phyloP scores from a whole-genome alignment of 1,284 basidiomycete genomes.

The Pterulicium gracile region DNA sequence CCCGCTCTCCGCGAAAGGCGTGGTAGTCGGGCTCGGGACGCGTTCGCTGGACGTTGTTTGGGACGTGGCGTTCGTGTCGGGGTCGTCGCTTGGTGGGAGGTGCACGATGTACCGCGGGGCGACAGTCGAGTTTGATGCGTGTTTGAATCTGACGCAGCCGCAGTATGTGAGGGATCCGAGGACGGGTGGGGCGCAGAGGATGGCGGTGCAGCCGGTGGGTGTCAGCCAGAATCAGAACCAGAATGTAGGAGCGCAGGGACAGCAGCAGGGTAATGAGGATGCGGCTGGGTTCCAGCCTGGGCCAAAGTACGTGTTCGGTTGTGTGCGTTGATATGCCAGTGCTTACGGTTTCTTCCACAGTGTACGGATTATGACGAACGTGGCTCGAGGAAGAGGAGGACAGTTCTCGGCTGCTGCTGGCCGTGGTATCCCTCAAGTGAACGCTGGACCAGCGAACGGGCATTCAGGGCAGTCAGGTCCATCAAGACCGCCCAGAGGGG shows the following conservation, averaged over 20 bases:
- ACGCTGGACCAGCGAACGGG: background rate
- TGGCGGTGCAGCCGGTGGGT: background rate
- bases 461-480: background rate
- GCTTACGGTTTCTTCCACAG: background rate
- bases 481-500: background rate
- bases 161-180: constrained; percentile 53
- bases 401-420: background rate
- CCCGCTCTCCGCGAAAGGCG: constrained; percentile 85
- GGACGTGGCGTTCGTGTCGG: constrained; percentile 93
- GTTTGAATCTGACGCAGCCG: constrained; percentile 75
- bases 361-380: background rate
- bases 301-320: background rate
- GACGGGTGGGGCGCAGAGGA: background rate
- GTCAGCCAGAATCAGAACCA: background rate
- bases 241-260: no score
- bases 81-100: constrained; percentile 80
- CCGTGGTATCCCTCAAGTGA: background rate
- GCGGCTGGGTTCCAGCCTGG: background rate
- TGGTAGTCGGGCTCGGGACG: constrained; percentile 81
- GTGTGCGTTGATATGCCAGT: no score
- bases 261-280: background rate
- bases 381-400: background rate
- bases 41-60: constrained; percentile 95
- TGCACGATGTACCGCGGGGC: constrained; percentile 88
- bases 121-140: constrained; percentile 74